Base-by-base conservation (phyloP, 768 basidiomycete species). In the Tricholoma saponaceum region DNA sequence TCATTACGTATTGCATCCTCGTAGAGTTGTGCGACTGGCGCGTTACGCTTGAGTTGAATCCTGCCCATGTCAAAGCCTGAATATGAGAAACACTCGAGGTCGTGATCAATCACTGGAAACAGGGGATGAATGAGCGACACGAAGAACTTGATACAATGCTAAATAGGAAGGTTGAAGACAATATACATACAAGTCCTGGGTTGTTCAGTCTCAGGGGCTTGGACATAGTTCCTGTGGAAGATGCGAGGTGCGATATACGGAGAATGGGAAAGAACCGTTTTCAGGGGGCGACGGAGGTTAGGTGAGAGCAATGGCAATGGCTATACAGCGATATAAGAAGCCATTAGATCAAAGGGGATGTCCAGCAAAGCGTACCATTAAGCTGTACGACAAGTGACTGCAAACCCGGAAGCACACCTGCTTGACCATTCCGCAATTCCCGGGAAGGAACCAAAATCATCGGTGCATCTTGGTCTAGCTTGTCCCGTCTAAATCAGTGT, bases 51-150 rank as follows among this genome's bases (percentile, higher is more conserved):
- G 74, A 99, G 82, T 72, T 94, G 90, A 75, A 98, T 94, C 65
- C 90, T 86, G 68, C 95, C 90, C 90, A 98, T 97, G 78, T 99
- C 96, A 77, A 99, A 98, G 60, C 97, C 97, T 57, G 97, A 96
- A 73, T 97, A 90, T 37, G 96, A 98, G 84, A 97, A 97, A 77
- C 95, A 92, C 71, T 94, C 90, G 67, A 98, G 83, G 70, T 98
- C 95, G 65, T 83, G 86, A 66, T 92, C 94, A 67, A 96, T 88
- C 70, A 95, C 92, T 95, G 72, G 39, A 51, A 30, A 37, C 53
- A 10, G 49, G 51, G 51, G 51, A 60, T n/a, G 63, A 54, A 51
- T 55, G 25, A 37, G 52, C 43, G 5, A 39, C 43, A 32, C 30
- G 28, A 8, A 32, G 30, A 32, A 8, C 7, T 6, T 10, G 12